These are phyloP conservation scores for Phytopythium kandeliae DNA, from an alignment of 352 stramenopile species.

Conservation along the genomic window DNA sequence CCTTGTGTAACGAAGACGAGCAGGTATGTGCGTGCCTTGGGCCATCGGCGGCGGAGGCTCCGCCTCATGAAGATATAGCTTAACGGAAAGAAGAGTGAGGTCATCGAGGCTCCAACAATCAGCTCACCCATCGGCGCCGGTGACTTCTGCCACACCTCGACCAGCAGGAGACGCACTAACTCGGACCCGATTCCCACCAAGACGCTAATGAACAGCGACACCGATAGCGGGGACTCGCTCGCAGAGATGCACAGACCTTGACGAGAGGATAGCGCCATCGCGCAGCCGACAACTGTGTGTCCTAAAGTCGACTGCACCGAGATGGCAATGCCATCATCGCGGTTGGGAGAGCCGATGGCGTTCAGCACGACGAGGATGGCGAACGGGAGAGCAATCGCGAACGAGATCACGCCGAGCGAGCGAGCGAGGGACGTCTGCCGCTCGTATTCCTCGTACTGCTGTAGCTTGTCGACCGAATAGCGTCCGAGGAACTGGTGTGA, in stretches of 20 bases:
- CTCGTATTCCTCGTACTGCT: constrained; percentile 26
- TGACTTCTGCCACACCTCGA: constrained; percentile 8
- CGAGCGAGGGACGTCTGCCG: constrained; percentile 1
- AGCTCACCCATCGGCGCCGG: constrained; percentile 12
- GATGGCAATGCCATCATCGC: background rate
- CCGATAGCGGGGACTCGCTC: constrained; percentile 1
- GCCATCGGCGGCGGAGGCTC: background rate
- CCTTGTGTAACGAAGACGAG: constrained; percentile 9
- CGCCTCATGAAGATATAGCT: background rate
- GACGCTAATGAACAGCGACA: constrained; percentile 5
- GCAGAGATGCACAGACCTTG: constrained; percentile 12
- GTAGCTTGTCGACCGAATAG: constrained; percentile 25
- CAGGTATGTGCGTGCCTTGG: constrained; percentile 5
- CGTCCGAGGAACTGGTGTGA: constrained; percentile 21
- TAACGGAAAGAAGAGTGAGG: background rate
- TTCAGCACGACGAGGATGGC: constrained; percentile 9
- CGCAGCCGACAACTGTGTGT: constrained; percentile 5
- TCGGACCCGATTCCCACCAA: constrained; percentile 8
- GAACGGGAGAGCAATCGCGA: constrained; percentile 10
- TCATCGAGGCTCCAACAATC: constrained; percentile 3
- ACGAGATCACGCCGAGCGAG: constrained; percentile 14
- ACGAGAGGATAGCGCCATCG: constrained; percentile 9
- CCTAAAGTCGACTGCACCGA: constrained; percentile 12
- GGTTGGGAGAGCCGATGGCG: constrained; percentile 3
- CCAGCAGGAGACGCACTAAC: constrained; percentile 6